Percentiles rank a stretch among this genome's conserved stretches.
Conservation (phyloP, 768 basidiomycete species). For the Russula earlei region DNA sequence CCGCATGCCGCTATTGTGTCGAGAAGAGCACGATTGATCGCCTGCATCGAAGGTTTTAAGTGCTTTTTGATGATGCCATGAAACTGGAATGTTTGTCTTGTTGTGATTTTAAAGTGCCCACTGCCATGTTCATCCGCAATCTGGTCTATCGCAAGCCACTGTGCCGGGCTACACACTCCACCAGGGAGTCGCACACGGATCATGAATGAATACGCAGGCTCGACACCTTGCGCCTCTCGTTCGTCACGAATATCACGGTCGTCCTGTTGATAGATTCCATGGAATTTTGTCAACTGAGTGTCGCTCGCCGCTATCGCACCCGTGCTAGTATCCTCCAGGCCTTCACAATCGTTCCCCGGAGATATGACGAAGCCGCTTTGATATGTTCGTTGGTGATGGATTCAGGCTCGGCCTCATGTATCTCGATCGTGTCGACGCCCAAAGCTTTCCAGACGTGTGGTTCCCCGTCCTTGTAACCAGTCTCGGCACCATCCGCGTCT, state of each 20-base stretch:
- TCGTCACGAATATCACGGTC: slow-evolving; percentile 98
- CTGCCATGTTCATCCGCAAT: slow-evolving; percentile 94
- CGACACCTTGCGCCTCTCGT: slow-evolving; percentile 81
- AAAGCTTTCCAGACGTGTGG: slow-evolving; percentile 87
- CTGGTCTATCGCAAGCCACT: slow-evolving; percentile 94
- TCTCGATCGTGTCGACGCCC: slow-evolving; percentile 82
- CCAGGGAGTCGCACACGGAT: slow-evolving; percentile 95
- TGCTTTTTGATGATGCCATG: slow-evolving; percentile 98
- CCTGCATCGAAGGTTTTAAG: slow-evolving; percentile 92
- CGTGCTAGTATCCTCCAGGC: slow-evolving; percentile 74
- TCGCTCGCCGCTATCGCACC: slow-evolving; percentile 89
- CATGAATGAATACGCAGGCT: slow-evolving; percentile 98
- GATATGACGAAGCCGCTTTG: slow-evolving; percentile 89
- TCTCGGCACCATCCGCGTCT: slow-evolving; percentile 91
- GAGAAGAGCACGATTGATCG: slow-evolving; percentile 81
- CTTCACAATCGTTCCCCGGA: slow-evolving; percentile 91
- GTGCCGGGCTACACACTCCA: slow-evolving; percentile 83
- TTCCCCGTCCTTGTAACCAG: slow-evolving; percentile 97
- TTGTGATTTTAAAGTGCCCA: slow-evolving; percentile 94
- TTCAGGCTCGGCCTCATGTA: slow-evolving; percentile 89
- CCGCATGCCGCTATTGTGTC: slow-evolving; percentile 98
- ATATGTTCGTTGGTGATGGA: slow-evolving; percentile 99
- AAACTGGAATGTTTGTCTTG: slow-evolving; percentile 97
- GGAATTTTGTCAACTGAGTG: slow-evolving; percentile 95
- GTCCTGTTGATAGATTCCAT: slow-evolving; percentile 93